These are phyloP conservation scores for Cajanus cajan DNA, from an alignment of 306 rosid species.

Conservation along the genomic window DNA sequence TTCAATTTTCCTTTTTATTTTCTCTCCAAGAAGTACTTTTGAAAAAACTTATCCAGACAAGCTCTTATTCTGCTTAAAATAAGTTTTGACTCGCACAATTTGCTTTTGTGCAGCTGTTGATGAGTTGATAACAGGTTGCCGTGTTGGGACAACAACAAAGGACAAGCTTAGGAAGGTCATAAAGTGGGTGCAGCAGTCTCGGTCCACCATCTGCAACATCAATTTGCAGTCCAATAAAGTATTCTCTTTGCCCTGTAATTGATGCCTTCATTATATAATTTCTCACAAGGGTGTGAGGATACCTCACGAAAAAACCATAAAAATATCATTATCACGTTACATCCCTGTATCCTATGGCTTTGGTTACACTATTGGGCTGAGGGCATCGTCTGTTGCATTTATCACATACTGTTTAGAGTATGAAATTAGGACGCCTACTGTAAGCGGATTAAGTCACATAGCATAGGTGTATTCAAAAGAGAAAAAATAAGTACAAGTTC, in stretches of 20 bases:
- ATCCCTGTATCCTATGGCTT: background rate
- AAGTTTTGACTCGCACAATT: background rate
- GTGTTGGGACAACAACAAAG: constrained; percentile 52
- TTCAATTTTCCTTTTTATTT: too few species aligned
- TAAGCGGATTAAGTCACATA: constrained; percentile 8
- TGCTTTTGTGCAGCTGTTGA: constrained; percentile 48
- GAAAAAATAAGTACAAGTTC: background rate
- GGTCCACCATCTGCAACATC: constrained; percentile 38
- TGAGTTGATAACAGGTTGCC: constrained; percentile 56
- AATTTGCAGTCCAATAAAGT: constrained; percentile 41
- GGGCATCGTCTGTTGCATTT: background rate
- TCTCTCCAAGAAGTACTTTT: too few species aligned
- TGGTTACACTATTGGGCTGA: background rate
- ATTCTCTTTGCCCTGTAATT: constrained; percentile 18
- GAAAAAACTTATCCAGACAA: too few species aligned
- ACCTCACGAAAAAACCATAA: background rate
- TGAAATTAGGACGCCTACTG: background rate
- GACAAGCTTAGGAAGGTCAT: constrained; percentile 68
- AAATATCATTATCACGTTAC: background rate
- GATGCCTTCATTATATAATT: constrained; percentile 9
- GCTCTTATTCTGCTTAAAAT: background rate
- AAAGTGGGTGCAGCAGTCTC: constrained; percentile 64
- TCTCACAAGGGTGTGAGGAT: background rate
- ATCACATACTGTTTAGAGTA: background rate
- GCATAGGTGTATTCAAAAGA: background rate